A percentile compares a stretch with the other conserved stretches of the same genome.
These are phyloP conservation scores for Termitomyces heimii DNA, from an alignment of 768 basidiomycete genomes.

Conservation along the genomic window DNA sequence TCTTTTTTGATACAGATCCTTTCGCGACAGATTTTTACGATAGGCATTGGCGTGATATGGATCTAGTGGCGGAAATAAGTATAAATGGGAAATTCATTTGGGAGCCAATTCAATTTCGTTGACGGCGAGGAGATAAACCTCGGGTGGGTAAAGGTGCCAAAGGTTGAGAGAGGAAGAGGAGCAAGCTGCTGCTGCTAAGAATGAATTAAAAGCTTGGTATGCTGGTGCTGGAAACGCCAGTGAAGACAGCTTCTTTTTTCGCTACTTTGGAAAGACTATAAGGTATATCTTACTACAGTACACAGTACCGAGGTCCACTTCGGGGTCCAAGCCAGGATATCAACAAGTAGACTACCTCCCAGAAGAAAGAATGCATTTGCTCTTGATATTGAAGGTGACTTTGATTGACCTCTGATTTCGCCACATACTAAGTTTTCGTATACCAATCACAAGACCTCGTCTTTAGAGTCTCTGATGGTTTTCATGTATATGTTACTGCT, in stretches of 20 bases:
- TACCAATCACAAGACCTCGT: not conserved
- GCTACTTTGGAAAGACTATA: constrained; percentile 34
- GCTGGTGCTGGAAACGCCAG: constrained; percentile 18
- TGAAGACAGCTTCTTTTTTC: constrained; percentile 19
- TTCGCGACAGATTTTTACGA: constrained; percentile 22
- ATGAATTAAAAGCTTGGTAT: constrained; percentile 23
- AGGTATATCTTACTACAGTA: constrained; percentile 15
- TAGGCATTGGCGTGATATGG: too few species aligned
- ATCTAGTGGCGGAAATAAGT: too few species aligned
- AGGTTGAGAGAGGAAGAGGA: constrained; percentile 16
- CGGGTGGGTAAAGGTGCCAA: too few species aligned
- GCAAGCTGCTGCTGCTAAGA: constrained; percentile 7
- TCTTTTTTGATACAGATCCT: not conserved
- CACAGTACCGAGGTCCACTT: constrained; percentile 21
- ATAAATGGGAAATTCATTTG: too few species aligned
- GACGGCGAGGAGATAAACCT: too few species aligned
- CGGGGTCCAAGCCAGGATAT: constrained; percentile 30
- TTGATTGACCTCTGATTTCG: not conserved
- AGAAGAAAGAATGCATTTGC: constrained; percentile 25
- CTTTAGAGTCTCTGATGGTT: not conserved
- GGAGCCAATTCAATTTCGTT: too few species aligned
- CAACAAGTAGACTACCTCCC: constrained; percentile 24
- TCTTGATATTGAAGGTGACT: constrained; percentile 14
- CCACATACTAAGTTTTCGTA: not conserved
- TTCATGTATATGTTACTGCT: constrained; percentile 48